Percentiles rank a stretch among this genome's conserved stretches.
Conservation (phyloP, 305 asterid species). For the Andrographis paniculata region DNA sequence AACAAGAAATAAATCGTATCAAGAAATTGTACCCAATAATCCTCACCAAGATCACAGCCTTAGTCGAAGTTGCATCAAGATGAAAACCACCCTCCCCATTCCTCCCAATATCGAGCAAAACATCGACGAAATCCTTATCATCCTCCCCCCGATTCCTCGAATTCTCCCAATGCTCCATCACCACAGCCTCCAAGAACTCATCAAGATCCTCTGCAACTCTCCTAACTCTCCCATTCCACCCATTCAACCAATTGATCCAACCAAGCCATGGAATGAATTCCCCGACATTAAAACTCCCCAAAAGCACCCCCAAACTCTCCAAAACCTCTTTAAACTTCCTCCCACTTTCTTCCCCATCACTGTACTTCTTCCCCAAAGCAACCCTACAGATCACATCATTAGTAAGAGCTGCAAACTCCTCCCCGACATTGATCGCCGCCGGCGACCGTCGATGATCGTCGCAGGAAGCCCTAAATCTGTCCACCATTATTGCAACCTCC, state of each 20-base stretch:
- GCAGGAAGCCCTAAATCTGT: constrained; percentile 19
- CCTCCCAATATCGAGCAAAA: constrained; percentile 25
- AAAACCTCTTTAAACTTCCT: constrained; percentile 21
- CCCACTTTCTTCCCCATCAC: constrained; percentile 23
- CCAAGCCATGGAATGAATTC: constrained; percentile 28
- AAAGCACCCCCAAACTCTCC: constrained; percentile 17
- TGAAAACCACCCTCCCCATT: constrained; percentile 17
- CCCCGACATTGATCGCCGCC: constrained; percentile 16
- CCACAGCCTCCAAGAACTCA: constrained; percentile 21
- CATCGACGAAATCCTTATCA: constrained; percentile 22
- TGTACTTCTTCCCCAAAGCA: constrained; percentile 25
- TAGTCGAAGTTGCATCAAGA: constrained; percentile 21
- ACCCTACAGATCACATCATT: constrained; percentile 22
- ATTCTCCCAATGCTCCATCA: constrained; percentile 16
- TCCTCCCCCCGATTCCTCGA: neutral
- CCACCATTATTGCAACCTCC: constrained; percentile 22
- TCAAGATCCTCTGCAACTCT: constrained; percentile 20
- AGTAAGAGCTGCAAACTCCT: constrained; percentile 11
- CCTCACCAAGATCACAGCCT: constrained; percentile 28
- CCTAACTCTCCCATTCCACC: constrained; percentile 16
- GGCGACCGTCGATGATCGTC: no score
- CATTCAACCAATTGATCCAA: constrained; percentile 21
- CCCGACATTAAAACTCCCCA: constrained; percentile 21
- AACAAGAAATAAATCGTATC: no score
- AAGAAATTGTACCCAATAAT: neutral